phyloP scores from a whole-genome alignment of 2,329 filamentous ascomycete species.

The Fusarium miscanthi region DNA sequence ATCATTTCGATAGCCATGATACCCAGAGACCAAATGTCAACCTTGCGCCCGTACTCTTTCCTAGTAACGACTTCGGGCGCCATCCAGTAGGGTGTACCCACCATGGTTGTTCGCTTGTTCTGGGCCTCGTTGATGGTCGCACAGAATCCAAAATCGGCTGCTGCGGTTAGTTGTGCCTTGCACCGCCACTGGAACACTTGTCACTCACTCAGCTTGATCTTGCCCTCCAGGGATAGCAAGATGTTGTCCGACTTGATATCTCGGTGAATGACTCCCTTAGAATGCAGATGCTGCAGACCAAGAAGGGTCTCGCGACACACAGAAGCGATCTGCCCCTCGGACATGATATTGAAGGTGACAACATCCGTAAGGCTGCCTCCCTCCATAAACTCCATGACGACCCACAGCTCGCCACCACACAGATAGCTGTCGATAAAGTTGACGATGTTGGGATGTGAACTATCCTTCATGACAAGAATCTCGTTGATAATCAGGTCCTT shows the following conservation, averaged over 20 bases:
- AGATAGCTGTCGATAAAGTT: slow-evolving; percentile 99
- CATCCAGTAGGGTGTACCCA: slow-evolving; percentile 99
- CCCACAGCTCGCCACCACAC: slow-evolving; percentile 91
- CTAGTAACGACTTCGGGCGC: slow-evolving; percentile 96
- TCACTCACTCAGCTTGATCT: slow-evolving; percentile 93
- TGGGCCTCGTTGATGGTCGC: slow-evolving; percentile 98
- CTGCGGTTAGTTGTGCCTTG: slow-evolving; percentile 51
- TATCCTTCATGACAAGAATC: slow-evolving; percentile 99
- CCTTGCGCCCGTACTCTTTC: slow-evolving; percentile 98
- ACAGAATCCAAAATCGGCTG: slow-evolving; percentile 98
- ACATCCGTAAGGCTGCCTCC: slow-evolving; percentile 97
- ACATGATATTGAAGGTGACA: slow-evolving; percentile 99
- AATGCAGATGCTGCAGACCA: slow-evolving; percentile 94
- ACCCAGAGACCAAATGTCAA: slow-evolving; percentile 97
- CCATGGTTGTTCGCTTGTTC: slow-evolving; percentile 98
- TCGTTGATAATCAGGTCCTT: slow-evolving; percentile 99
- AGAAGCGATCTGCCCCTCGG: slow-evolving; percentile 94
- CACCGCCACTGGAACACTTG: not conserved
- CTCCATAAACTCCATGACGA: slow-evolving; percentile 99
- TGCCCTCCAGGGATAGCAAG: slow-evolving; percentile 89
- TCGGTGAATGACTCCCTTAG: slow-evolving; percentile 96
- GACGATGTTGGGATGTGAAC: slow-evolving; percentile 97
- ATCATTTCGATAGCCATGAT: slow-evolving; percentile 99
- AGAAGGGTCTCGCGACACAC: slow-evolving; percentile 94
- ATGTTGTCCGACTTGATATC: slow-evolving; percentile 99